These are phyloP conservation scores for Agrostemma githago DNA, from an alignment of 148 eudicot genomes.

Conservation along the genomic window DNA sequence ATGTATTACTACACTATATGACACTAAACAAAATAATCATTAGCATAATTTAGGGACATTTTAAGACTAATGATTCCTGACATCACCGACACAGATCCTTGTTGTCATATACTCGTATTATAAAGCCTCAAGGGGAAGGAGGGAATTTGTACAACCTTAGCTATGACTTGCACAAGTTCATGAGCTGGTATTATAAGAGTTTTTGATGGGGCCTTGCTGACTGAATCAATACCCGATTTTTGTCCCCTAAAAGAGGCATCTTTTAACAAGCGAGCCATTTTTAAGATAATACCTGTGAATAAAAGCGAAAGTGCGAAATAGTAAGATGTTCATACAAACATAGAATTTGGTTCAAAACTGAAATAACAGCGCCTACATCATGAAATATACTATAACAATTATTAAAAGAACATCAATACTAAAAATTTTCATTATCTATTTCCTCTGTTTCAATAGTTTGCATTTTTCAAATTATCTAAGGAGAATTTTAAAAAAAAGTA, in stretches of 20 bases:
- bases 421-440: neutral
- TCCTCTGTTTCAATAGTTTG: no score
- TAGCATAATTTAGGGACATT: neutral
- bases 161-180: slow-evolving; percentile 83
- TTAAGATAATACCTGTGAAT: slow-evolving; percentile 65
- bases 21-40: neutral
- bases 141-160: slow-evolving; percentile 50
- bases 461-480: no score
- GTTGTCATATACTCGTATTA: neutral
- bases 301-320: slow-evolving; percentile 8
- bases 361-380: neutral
- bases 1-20: neutral
- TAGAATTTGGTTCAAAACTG: neutral
- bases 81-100: neutral
- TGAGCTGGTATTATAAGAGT: slow-evolving; percentile 67
- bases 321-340: neutral
- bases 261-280: slow-evolving; percentile 73
- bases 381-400: neutral
- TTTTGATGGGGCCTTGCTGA: slow-evolving; percentile 56
- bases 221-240: slow-evolving; percentile 42
- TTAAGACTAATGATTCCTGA: neutral
- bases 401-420: neutral
- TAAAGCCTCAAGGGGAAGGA: neutral
- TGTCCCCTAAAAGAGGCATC: slow-evolving; percentile 51
- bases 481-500: no score